Conservation (phyloP, 805 yeast genomes). For the Lachancea sp. region DNA sequence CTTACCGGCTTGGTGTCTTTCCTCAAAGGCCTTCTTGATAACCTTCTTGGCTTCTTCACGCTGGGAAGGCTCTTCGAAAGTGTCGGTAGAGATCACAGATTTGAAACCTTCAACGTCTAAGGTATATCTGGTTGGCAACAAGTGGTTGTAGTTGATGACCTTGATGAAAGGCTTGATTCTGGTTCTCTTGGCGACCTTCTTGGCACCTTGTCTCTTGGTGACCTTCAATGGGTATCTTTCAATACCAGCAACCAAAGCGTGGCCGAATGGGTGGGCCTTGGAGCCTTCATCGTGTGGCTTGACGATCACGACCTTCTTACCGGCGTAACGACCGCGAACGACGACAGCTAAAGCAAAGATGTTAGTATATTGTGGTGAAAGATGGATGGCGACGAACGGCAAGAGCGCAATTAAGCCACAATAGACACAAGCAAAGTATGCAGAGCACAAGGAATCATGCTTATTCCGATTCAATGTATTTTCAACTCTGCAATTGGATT, state of each 20-base stretch:
- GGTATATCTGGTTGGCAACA: constrained; percentile 99
- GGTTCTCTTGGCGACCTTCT: constrained; percentile 95
- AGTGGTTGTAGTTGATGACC: constrained; percentile 98
- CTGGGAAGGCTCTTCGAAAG: constrained; percentile 96
- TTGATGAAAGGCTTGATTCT: constrained; percentile 98
- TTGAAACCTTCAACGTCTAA: constrained; percentile 95
- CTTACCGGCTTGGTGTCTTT: constrained; percentile 98
- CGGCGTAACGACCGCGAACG: constrained; percentile 99
- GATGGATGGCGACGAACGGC: background rate
- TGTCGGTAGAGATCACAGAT: constrained; percentile 83
- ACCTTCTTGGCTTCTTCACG: constrained; percentile 98
- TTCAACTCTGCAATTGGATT: no score
- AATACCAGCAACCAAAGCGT: constrained; percentile 98
- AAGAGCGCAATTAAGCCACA: no score
- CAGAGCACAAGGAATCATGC: no score
- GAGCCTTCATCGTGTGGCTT: constrained; percentile 98
- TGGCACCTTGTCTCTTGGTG: constrained; percentile 88
- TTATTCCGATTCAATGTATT: no score
- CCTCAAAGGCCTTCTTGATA: constrained; percentile 98
- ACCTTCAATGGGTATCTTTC: constrained; percentile 98
- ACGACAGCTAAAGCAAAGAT: constrained; percentile 69
- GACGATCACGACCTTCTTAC: constrained; percentile 99
- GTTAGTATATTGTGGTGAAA: constrained; percentile 21
- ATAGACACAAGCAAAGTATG: no score
- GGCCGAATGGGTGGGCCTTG: constrained; percentile 98